Conservation (phyloP, 257 asterid genomes). For the Verbascum thapsus region DNA sequence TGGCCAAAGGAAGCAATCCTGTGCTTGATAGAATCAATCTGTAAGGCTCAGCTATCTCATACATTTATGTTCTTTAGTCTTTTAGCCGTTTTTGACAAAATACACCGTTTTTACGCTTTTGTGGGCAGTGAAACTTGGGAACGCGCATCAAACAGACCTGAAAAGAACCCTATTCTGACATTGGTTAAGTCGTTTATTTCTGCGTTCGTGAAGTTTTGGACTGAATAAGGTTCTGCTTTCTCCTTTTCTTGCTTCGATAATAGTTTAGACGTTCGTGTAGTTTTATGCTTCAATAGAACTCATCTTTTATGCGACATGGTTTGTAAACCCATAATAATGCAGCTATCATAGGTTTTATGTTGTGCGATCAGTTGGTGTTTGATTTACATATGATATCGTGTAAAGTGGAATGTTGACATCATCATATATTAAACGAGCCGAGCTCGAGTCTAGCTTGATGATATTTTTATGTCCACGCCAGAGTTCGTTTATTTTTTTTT, state of each 20-base stretch:
- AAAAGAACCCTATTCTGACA: conserved; percentile 52
- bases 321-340: conserved; percentile 4
- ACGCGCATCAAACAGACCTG: conserved; percentile 43
- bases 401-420: too few relatives aligned
- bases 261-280: conserved; percentile 19
- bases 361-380: neutral
- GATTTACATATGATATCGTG: neutral
- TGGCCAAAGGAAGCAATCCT: conserved; percentile 37
- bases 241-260: neutral
- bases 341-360: conserved; percentile 13
- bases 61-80: neutral
- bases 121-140: conserved; percentile 65
- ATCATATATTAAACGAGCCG: too few relatives aligned
- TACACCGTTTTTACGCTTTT: conserved; percentile 18
- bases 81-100: conserved; percentile 21
- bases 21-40: conserved; percentile 61
- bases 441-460: too few relatives aligned
- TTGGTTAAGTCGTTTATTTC: conserved; percentile 52
- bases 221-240: conserved; percentile 38
- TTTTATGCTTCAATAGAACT: conserved; percentile 12
- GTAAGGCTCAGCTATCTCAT: conserved; percentile 43
- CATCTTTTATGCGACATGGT: conserved; percentile 15
- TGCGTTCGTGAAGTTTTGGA: conserved; percentile 69
- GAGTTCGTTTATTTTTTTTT: too few relatives aligned
- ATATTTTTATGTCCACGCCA: too few relatives aligned